Conservation (phyloP, 2,329 filamentous ascomycete genomes). For the Periglandula ipomoeae region DNA sequence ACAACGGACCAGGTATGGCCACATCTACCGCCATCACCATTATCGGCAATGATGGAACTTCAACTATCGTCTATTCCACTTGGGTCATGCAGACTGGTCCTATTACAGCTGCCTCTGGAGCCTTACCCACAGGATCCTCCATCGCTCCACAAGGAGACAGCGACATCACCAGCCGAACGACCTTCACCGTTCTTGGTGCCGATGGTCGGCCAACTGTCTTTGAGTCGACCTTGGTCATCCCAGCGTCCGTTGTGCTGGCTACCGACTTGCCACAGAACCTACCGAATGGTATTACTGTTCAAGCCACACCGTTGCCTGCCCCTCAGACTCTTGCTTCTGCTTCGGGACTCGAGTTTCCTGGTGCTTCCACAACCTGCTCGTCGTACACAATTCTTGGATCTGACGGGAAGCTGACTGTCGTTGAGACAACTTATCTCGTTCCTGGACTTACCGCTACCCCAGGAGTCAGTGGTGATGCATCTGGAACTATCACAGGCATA, state of each 20-base stretch:
- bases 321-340: conserved; percentile 6
- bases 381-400: conserved; percentile 20
- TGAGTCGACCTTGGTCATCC: conserved; percentile 24
- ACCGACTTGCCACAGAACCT: conserved; percentile 9
- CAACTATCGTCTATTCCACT: conserved; percentile 8
- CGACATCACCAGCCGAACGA: conserved; percentile 11
- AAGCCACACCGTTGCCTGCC: conserved; percentile 2
- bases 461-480: conserved; percentile 1
- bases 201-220: conserved; percentile 25
- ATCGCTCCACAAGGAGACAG: conserved; percentile 5
- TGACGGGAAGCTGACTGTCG: conserved; percentile 19
- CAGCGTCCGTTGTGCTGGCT: conserved; percentile 9
- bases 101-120: conserved; percentile 5
- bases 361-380: conserved; percentile 16
- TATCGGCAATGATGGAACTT: conserved; percentile 7
- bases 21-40: conserved; percentile 6
- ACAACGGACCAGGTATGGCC: conserved; percentile 6
- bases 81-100: conserved; percentile 6
- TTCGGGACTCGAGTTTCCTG: conserved; percentile 10
- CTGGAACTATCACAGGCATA: conserved; percentile 16
- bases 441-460: conserved; percentile 12
- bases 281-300: conserved; percentile 8
- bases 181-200: conserved; percentile 21
- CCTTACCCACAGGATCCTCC: conserved; percentile 1
- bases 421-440: conserved; percentile 18